Percentiles rank a stretch among this genome's conserved stretches.
phyloP scores from a whole-genome alignment of 2,329 filamentous ascomycete genomes.

The Colletotrichum trifolii region DNA sequence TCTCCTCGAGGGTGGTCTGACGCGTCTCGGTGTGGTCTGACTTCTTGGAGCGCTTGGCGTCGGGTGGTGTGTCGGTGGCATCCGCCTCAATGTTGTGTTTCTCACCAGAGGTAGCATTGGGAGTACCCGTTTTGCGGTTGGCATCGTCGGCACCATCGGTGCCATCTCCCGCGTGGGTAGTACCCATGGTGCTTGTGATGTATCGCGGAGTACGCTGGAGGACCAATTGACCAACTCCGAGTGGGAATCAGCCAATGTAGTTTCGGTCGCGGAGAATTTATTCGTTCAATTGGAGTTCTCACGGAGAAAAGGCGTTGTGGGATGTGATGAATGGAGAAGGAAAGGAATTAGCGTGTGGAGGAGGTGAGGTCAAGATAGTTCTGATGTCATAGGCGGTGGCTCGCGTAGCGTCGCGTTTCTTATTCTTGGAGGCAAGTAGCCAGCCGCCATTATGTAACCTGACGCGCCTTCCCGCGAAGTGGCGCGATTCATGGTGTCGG shows the following conservation, averaged over 20 bases:
- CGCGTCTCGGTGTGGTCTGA: slow-evolving; percentile 9
- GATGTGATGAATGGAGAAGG: not conserved
- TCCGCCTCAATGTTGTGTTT: slow-evolving; percentile 29
- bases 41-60: slow-evolving; percentile 35
- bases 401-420: slow-evolving; percentile 32
- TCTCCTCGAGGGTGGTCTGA: slow-evolving; percentile 34
- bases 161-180: slow-evolving; percentile 20
- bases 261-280: too few relatives aligned
- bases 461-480: not conserved
- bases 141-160: slow-evolving; percentile 10
- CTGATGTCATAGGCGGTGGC: slow-evolving; percentile 35
- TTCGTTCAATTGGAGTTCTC: not conserved
- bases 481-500: not conserved
- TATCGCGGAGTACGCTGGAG: too few relatives aligned
- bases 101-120: slow-evolving; percentile 18
- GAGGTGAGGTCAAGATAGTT: slow-evolving; percentile 8
- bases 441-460: slow-evolving; percentile 31
- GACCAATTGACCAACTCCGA: too few relatives aligned
- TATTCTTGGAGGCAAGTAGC: slow-evolving; percentile 26
- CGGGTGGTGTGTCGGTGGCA: slow-evolving; percentile 4
- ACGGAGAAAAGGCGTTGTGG: not conserved
- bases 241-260: too few relatives aligned
- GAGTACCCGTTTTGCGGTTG: not conserved
- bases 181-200: slow-evolving; percentile 18
- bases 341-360: not conserved